phyloP scores from a whole-genome alignment of 139 green algal genomes.

The Coelastrella sp. region DNA sequence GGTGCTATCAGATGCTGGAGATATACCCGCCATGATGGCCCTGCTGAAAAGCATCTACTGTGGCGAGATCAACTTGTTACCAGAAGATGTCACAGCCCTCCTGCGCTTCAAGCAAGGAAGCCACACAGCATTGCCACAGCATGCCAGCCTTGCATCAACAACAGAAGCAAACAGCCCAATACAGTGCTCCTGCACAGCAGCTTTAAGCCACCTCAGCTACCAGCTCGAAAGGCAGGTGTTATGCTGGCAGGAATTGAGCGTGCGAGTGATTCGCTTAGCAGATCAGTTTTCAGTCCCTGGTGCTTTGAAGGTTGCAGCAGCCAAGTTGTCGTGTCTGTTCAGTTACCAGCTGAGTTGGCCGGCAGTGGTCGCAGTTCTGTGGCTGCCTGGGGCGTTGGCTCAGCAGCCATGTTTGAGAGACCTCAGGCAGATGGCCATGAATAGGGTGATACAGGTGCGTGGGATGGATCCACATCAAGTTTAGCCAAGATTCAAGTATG shows the following conservation, averaged over 20 bases:
- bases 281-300: constrained; percentile 16
- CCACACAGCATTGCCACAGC: background rate
- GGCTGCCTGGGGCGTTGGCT: constrained; percentile 1
- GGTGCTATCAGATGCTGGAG: background rate
- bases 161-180: background rate
- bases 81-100: background rate
- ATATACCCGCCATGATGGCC: constrained; percentile 14
- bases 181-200: background rate
- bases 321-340: constrained; percentile 15
- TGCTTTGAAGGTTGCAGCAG: background rate
- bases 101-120: background rate
- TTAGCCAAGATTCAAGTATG: too few relatives aligned
- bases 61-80: background rate
- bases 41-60: constrained; percentile 34
- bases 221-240: background rate
- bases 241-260: background rate
- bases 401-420: background rate
- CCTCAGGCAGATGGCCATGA: constrained; percentile 27
- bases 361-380: constrained; percentile 21
- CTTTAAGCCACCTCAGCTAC: background rate
- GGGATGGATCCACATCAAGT: too few relatives aligned
- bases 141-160: background rate
- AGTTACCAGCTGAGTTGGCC: constrained; percentile 15
- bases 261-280: constrained; percentile 21
- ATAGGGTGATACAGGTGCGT: constrained; percentile 14